A percentile compares a stretch with the other conserved stretches of the same genome.
Evolutionary conservation across 106 monocot species (phyloP).

Genomic region (Dioscorea dumetorum): DNA sequence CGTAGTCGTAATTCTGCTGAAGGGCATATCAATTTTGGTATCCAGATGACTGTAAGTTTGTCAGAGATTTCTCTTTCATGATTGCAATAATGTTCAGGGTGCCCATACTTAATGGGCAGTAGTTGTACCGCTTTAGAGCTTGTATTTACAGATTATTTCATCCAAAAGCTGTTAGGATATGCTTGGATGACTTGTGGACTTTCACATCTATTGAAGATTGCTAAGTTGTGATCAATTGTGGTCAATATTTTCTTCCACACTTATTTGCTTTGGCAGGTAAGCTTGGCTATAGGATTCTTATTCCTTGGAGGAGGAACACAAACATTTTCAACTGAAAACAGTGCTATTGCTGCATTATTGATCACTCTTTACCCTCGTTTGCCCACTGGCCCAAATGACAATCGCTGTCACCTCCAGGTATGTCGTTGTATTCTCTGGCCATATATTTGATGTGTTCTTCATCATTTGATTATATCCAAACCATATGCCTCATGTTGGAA

Average conservation of each 20-base stretch:
- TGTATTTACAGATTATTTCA: too few relatives aligned
- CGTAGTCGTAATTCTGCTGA: constrained; percentile 74
- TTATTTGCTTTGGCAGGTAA: constrained; percentile 47
- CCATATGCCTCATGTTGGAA: neutral
- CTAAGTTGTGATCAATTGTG: too few relatives aligned
- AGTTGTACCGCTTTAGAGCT: too few relatives aligned
- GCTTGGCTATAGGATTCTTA: constrained; percentile 86
- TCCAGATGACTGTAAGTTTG: constrained; percentile 88
- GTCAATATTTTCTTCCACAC: too few relatives aligned
- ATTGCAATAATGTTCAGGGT: too few relatives aligned
- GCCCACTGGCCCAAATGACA: constrained; percentile 95
- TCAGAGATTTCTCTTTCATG: too few relatives aligned
- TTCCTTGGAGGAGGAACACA: constrained; percentile 94
- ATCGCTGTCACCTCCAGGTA: constrained; percentile 97
- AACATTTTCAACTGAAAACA: constrained; percentile 90
- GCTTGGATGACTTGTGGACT: too few relatives aligned
- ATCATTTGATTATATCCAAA: too few relatives aligned
- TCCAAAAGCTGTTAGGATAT: too few relatives aligned
- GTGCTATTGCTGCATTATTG: constrained; percentile 83
- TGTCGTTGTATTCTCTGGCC: neutral
- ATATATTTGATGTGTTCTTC: too few relatives aligned
- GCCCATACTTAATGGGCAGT: too few relatives aligned
- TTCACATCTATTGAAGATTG: too few relatives aligned
- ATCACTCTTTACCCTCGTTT: constrained; percentile 93
- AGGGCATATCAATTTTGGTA: constrained; percentile 80